Evolutionary conservation across 768 basidiomycete genomes (phyloP), one percentile per base, ranked within the genome.

Genomic region (Kwoniella bestiolae): DNA sequence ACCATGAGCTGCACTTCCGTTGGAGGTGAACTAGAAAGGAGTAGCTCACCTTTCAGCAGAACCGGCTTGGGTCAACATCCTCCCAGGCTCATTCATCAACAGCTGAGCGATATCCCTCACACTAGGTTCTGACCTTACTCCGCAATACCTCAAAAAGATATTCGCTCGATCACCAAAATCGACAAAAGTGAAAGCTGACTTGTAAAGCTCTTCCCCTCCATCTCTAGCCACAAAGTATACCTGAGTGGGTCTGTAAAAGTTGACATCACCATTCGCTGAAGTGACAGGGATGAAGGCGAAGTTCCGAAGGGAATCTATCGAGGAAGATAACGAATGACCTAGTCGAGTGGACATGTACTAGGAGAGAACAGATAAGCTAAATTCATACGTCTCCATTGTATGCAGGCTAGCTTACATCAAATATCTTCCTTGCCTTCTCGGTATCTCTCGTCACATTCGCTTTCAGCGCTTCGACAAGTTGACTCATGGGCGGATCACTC

Each of bases 151-250:
- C 49, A 99, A 83, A 82, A 99, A 97, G 3, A 85, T 84, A 70
- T 94, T 95, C 26, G 90, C 95, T 4, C 84, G 82, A 1, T 85
- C 76, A 2, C 94, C 94, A 76, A 95, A 96, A 78, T 95, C 89
- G 55, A 98, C 87, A 72, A 94, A 96, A 34, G 86, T 85, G 75
- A 97, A 96, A 1, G 95, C 82, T 68, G 89, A 89, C 3, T 89
- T 89, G 74, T 91, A 90, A 44, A 92, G 87, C 35, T 85, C 84
- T 26, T 85, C 65, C 82, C 18, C 67, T 44, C 66, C 67, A 14
- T 74, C 76, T n/a, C 70, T 71, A 1, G 74, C 58, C 0, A 69
- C 38, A 63, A 82, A 80, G 60, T 80, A 82, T 14, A 81, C 77
- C 28, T 81, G 75, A 21, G 49, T 53, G 0, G 79, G 74, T 38